Percentiles rank a stretch among this genome's conserved stretches.
phyloP scores from a whole-genome alignment of 1,284 basidiomycete genomes.

The Leccinum pallidistipes region DNA sequence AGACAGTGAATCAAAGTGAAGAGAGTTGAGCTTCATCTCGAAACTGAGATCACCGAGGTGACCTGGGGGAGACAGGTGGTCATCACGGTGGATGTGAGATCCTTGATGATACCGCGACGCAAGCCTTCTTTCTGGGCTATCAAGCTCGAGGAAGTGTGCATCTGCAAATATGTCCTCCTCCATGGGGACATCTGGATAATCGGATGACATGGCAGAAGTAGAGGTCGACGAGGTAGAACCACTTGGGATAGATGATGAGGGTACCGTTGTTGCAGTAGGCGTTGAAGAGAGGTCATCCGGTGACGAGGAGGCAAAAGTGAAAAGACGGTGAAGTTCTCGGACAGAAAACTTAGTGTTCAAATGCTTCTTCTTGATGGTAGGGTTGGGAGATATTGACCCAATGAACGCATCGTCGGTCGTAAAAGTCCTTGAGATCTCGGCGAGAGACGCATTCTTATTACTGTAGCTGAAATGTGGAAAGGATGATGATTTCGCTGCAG shows the following conservation, averaged over 20 bases:
- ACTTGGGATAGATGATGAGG: constrained; percentile 1
- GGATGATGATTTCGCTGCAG: constrained; percentile 9
- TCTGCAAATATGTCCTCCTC: constrained; percentile 21
- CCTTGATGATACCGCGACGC: constrained; percentile 7
- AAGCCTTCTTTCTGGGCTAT: constrained; percentile 13
- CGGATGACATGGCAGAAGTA: constrained; percentile 14
- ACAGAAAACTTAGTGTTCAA: constrained; percentile 28
- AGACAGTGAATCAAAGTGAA: constrained; percentile 66
- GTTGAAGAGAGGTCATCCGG: constrained; percentile 14
- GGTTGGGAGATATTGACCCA: constrained; percentile 11
- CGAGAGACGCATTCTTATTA: constrained; percentile 9
- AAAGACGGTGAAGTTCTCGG: constrained; percentile 35
- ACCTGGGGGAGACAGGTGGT: constrained; percentile 2
- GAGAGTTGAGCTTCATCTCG: constrained; percentile 66
- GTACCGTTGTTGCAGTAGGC: constrained; percentile 2
- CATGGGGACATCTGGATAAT: constrained; percentile 18
- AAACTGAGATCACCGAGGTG: constrained; percentile 41
- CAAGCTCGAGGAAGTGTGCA: constrained; percentile 21
- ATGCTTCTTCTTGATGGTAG: constrained; percentile 20
- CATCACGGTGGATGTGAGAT: constrained; percentile 1
- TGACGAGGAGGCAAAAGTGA: constrained; percentile 38
- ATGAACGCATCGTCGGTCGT: constrained; percentile 18
- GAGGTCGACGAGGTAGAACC: constrained; percentile 12
- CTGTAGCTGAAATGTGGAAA: constrained; percentile 8
- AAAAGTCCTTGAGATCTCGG: constrained; percentile 15